These are phyloP conservation scores for Candida verbasci DNA, from an alignment of 805 yeast species.

Conservation along the genomic window DNA sequence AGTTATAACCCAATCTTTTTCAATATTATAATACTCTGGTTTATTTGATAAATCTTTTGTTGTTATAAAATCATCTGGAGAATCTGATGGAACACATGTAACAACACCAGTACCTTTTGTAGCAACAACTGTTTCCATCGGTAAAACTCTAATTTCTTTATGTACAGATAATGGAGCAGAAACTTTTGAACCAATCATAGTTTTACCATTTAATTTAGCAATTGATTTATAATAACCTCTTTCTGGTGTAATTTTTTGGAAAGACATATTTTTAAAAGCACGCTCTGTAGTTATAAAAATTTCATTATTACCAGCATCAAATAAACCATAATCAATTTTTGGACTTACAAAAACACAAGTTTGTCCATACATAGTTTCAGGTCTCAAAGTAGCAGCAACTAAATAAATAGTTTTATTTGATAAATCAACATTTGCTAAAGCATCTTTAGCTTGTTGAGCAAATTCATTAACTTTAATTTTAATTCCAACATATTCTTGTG, in stretches of 20 bases:
- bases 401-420: conserved; percentile 67
- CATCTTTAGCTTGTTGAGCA: conserved; percentile 38
- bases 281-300: conserved; percentile 86
- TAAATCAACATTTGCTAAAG: conserved; percentile 47
- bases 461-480: conserved; percentile 72
- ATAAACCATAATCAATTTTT: conserved; percentile 86
- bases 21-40: conserved; percentile 83
- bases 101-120: conserved; percentile 98
- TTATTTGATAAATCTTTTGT: conserved; percentile 78
- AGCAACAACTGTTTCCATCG: conserved; percentile 96
- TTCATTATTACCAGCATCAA: conserved; percentile 74
- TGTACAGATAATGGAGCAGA: conserved; percentile 76
- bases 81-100: conserved; percentile 97
- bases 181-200: conserved; percentile 81
- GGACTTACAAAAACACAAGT: conserved; percentile 98
- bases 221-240: conserved; percentile 73
- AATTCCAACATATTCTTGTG: conserved; percentile 94
- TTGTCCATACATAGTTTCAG: conserved; percentile 99
- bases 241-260: conserved; percentile 84
- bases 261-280: conserved; percentile 96
- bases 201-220: conserved; percentile 60
- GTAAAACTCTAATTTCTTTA: conserved; percentile 74
- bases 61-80: conserved; percentile 95
- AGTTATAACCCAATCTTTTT: conserved; percentile 78
- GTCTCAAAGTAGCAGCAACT: conserved; percentile 96